A percentile compares a stretch with the other conserved stretches of the same genome.
Conservation (phyloP, 352 stramenopile species). For the Pythium apleroticum region DNA sequence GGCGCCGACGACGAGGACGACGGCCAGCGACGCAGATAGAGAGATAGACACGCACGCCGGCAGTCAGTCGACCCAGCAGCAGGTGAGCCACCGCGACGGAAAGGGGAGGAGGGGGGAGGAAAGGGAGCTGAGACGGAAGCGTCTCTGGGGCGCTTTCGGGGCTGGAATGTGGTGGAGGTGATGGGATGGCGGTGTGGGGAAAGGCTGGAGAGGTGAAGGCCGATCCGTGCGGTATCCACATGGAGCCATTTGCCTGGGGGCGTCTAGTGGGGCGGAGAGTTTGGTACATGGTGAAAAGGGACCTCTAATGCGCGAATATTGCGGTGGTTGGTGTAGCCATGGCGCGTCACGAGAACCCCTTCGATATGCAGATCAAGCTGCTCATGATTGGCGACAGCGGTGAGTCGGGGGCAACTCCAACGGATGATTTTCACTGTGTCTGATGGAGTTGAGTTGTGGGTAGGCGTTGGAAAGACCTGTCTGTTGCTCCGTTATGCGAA, state of each 20-base stretch:
- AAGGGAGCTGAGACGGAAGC: conserved; percentile 3
- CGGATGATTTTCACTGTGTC: not conserved
- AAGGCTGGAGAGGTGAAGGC: not conserved
- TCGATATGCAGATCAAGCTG: conserved; percentile 98
- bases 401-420: conserved; percentile 37
- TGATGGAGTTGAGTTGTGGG: conserved; percentile 1
- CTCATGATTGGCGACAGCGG: conserved; percentile 97
- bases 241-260: too few relatives aligned
- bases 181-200: not conserved
- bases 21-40: not conserved
- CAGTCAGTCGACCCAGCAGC: not conserved
- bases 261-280: too few relatives aligned
- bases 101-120: not conserved
- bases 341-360: conserved; percentile 90
- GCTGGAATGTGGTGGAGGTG: too few relatives aligned
- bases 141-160: not conserved
- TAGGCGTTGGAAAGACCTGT: conserved; percentile 89
- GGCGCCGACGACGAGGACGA: not conserved
- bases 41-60: not conserved
- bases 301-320: not conserved
- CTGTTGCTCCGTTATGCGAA: conserved; percentile 88
- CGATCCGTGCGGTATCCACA: not conserved
- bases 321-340: conserved; percentile 40
- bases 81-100: not conserved
- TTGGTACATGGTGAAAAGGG: too few relatives aligned